phyloP scores from a whole-genome alignment of 495 filamentous ascomycete genomes.

The Mycothermus thermophilus region DNA sequence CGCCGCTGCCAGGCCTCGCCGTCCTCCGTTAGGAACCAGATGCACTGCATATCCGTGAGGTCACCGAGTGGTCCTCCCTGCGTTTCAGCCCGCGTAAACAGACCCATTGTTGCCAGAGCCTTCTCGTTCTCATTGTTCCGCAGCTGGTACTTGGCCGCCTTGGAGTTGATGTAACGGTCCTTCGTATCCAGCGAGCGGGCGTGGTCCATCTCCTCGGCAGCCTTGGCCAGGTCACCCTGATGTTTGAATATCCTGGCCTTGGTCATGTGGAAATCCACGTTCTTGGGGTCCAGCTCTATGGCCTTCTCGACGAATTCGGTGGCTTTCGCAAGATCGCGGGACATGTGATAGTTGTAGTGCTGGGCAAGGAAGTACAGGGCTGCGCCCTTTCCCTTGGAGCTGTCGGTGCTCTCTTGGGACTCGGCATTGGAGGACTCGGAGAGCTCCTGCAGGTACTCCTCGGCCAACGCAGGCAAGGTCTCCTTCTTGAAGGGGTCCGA shows the following conservation, averaged over 20 bases:
- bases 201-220: conserved; percentile 76
- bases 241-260: conserved; percentile 94
- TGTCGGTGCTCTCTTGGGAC: conserved; percentile 35
- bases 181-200: conserved; percentile 71
- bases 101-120: conserved; percentile 75
- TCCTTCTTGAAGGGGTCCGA: conserved; percentile 59
- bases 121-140: conserved; percentile 82
- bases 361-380: conserved; percentile 87
- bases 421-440: conserved; percentile 29
- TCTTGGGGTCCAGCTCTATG: conserved; percentile 58
- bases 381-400: conserved; percentile 56
- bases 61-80: conserved; percentile 78
- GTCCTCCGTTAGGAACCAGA: conserved; percentile 95
- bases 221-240: conserved; percentile 63
- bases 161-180: conserved; percentile 96
- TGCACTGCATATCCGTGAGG: conserved; percentile 94
- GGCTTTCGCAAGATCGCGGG: conserved; percentile 69
- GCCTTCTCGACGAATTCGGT: conserved; percentile 72
- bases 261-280: conserved; percentile 88
- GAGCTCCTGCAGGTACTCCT: conserved; percentile 55
- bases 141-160: conserved; percentile 92
- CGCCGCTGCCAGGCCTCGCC: conserved; percentile 80
- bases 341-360: conserved; percentile 88
- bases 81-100: conserved; percentile 82
- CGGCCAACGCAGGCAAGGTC: conserved; percentile 58